Base-by-base conservation (phyloP, 805 yeast species). In the Torulaspora maleeae region DNA sequence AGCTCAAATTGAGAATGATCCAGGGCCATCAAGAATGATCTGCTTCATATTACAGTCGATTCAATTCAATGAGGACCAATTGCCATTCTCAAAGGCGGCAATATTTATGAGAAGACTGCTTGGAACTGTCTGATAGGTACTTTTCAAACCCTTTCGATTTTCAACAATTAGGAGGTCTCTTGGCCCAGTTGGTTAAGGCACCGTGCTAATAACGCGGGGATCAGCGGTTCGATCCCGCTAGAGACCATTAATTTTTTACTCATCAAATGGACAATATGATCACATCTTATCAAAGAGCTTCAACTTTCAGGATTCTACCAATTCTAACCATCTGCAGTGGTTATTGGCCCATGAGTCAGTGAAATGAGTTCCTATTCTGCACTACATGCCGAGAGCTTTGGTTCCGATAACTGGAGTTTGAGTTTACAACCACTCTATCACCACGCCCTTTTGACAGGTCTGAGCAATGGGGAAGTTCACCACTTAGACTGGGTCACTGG, bases 131-230 rank as follows among this genome's bases (percentile, higher is more conserved):
- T n/a, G n/a, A n/a, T n/a, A n/a, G 8, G 15, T 35, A 17, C 12
- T 11, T 12, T 19, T 22, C 9, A 12, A 24, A 15, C 3, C 7
- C 12, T 8, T 5, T 15, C 8, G 9, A 11, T 30, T 30, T 22
- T 12, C 42, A 22, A 27, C 29, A 39, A 39, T 17, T 38, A 17
- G 12, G 4, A 32, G 65, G 58, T 60, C 60, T 53, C 65, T 60
- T 60, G 65, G 65, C 65, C 65, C 65, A 60, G 65, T 60, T 60
- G 65, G 65, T 60, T 60, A 60, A 60, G 65, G 65, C 65, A 59
- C 62, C 59, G 65, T 60, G 65, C 65, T 60, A 60, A 60, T 60
- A 60, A 60, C 65, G 65, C 65, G 60, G 63, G 63, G 65, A 60
- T 60, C 65, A 60, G 63, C 65, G 63, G 65, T 60, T 60, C 65